phyloP scores from a whole-genome alignment of 148 eudicot species.

The Fagopyrum homotropicum region DNA sequence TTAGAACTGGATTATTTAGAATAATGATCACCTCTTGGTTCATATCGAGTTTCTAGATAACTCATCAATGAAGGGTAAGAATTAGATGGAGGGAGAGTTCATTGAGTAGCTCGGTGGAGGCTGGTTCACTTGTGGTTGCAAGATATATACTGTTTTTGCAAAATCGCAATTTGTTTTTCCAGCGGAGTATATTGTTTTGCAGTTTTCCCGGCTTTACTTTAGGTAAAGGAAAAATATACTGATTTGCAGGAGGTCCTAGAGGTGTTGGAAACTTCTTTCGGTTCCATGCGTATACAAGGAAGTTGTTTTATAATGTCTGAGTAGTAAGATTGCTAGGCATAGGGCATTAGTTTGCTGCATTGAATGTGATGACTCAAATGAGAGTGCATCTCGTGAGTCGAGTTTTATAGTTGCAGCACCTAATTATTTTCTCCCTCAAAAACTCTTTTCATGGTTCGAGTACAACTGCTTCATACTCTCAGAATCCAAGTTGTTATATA shows the following conservation, averaged over 20 bases:
- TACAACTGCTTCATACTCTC: not conserved
- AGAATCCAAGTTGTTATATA: not conserved
- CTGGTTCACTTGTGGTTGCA: not conserved
- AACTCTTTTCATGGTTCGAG: too few species aligned
- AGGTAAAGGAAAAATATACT: not conserved
- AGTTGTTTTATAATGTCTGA: not conserved
- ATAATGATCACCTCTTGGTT: not conserved
- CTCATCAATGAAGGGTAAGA: not conserved
- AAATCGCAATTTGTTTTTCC: too few species aligned
- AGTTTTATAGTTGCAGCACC: too few species aligned
- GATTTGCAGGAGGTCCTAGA: not conserved
- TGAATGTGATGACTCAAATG: too few species aligned
- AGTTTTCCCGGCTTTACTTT: not conserved
- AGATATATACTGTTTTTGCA: not conserved
- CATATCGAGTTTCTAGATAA: not conserved
- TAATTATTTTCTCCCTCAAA: too few species aligned
- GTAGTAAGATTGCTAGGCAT: not conserved
- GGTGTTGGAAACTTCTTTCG: not conserved
- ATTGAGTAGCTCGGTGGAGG: not conserved
- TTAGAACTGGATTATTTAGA: not conserved
- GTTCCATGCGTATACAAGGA: not conserved
- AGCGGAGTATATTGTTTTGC: too few species aligned
- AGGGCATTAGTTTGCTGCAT: not conserved
- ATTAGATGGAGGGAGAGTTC: not conserved
- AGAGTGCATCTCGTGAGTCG: too few species aligned